Evolutionary conservation across 192 early-diverging fungal genomes (phyloP).

Genomic region (Umbelopsis vinacea): DNA sequence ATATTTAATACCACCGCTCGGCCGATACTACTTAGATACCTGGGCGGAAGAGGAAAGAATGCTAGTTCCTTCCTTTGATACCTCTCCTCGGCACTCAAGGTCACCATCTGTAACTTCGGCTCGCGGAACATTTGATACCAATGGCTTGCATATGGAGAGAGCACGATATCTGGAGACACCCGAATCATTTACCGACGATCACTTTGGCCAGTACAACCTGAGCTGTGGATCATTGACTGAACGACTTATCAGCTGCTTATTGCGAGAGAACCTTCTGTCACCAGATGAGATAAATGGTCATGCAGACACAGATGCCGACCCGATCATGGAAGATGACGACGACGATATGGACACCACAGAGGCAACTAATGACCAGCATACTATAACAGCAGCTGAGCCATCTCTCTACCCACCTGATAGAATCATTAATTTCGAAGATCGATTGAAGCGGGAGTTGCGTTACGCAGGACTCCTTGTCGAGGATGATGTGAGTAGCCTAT

Average conservation of each 20-base stretch:
- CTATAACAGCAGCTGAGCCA: neutral
- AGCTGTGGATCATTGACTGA: slow-evolving; percentile 70
- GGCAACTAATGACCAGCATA: too few relatives aligned
- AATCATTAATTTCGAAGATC: slow-evolving; percentile 72
- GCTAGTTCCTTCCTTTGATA: slow-evolving; percentile 49
- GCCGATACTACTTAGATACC: slow-evolving; percentile 67
- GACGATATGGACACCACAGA: neutral
- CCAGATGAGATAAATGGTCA: slow-evolving; percentile 39
- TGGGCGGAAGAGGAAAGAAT: slow-evolving; percentile 74
- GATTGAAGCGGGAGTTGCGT: slow-evolving; percentile 81
- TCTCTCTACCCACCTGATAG: slow-evolving; percentile 32
- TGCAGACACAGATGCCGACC: slow-evolving; percentile 31
- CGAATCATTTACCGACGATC: slow-evolving; percentile 41
- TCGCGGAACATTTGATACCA: slow-evolving; percentile 11
- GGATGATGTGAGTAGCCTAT: slow-evolving; percentile 61
- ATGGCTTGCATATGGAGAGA: neutral
- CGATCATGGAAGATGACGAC: neutral
- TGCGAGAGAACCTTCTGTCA: slow-evolving; percentile 67
- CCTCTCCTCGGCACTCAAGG: slow-evolving; percentile 25
- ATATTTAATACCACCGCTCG: slow-evolving; percentile 82
- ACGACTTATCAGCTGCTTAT: slow-evolving; percentile 69
- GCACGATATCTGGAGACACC: slow-evolving; percentile 16
- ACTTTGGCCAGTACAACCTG: slow-evolving; percentile 32
- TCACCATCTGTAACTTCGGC: neutral
- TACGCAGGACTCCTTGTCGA: slow-evolving; percentile 86